A percentile compares a stretch with the other conserved stretches of the same genome.
These are phyloP conservation scores for Rhynchospora breviuscula DNA, from an alignment of 176 grass and related monocot genomes.

Conservation along the genomic window DNA sequence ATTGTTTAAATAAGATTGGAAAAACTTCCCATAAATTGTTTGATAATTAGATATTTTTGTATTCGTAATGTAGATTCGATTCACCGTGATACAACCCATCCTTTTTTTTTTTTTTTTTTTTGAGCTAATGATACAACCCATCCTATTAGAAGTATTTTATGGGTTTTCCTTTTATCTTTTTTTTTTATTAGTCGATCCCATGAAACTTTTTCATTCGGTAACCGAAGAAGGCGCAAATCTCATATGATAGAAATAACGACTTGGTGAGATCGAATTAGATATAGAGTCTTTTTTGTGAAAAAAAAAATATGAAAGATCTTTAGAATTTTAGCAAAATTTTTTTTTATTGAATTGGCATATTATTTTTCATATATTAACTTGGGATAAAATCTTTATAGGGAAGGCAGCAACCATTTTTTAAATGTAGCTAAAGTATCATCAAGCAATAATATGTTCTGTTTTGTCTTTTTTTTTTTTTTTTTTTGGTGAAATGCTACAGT, in stretches of 20 bases:
- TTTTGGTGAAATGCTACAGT: too few species aligned
- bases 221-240: not conserved
- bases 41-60: not conserved
- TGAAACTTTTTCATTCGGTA: not conserved
- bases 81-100: not conserved
- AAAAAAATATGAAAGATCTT: not conserved
- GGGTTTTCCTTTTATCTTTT: not conserved
- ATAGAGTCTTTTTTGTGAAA: not conserved
- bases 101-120: not conserved
- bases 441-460: too few species aligned
- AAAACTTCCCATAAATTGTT: not conserved
- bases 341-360: too few species aligned
- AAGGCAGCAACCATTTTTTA: too few species aligned
- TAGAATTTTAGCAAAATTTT: not conserved
- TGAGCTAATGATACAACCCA: not conserved
- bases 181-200: not conserved
- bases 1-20: not conserved
- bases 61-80: not conserved
- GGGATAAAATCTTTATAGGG: too few species aligned
- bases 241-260: not conserved
- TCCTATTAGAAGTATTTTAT: not conserved
- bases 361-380: too few species aligned
- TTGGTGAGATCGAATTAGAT: not conserved
- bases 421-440: too few species aligned
- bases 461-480: too few species aligned